Conservation (phyloP, 2,329 filamentous ascomycete genomes). For the Arthrobotrys pseudoclavata region DNA sequence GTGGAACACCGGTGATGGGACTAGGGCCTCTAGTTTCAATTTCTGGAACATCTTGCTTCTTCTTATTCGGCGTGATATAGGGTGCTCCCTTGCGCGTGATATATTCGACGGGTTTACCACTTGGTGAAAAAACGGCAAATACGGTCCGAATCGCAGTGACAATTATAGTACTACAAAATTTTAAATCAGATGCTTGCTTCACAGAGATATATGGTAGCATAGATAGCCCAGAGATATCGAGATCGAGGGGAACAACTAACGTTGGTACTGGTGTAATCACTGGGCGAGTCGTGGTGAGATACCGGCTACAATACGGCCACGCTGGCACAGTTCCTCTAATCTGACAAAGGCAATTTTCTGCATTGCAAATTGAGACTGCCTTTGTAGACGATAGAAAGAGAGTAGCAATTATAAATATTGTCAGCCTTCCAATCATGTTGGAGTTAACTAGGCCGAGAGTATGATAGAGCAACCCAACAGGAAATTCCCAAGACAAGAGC, state of each 20-base stretch:
- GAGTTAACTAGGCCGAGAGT: not conserved
- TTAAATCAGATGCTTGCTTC: too few relatives aligned
- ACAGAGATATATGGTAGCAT: too few relatives aligned
- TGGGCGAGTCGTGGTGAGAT: conserved; percentile 37
- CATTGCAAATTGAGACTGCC: conserved; percentile 44
- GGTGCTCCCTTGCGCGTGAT: conserved; percentile 57
- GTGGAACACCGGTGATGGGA: conserved; percentile 28
- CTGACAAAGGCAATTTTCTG: conserved; percentile 57
- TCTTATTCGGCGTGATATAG: conserved; percentile 57
- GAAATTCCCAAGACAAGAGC: not conserved
- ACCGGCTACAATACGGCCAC: conserved; percentile 43
- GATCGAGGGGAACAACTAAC: conserved; percentile 21
- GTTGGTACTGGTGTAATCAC: conserved; percentile 34
- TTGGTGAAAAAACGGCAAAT: conserved; percentile 42
- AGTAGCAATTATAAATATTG: conserved; percentile 3
- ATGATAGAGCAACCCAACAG: not conserved
- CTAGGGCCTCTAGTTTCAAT: conserved; percentile 25
- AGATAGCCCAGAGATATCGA: too few relatives aligned
- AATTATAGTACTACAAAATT: conserved; percentile 28
- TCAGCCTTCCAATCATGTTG: conserved; percentile 28
- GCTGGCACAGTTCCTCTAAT: conserved; percentile 26
- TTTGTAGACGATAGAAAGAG: conserved; percentile 2
- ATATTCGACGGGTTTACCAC: conserved; percentile 28
- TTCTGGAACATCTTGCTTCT: conserved; percentile 26
- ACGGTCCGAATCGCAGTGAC: conserved; percentile 53